These are phyloP conservation scores for Nigrospora sphaerica DNA, from an alignment of 2,329 filamentous ascomycete genomes.

Conservation along the genomic window DNA sequence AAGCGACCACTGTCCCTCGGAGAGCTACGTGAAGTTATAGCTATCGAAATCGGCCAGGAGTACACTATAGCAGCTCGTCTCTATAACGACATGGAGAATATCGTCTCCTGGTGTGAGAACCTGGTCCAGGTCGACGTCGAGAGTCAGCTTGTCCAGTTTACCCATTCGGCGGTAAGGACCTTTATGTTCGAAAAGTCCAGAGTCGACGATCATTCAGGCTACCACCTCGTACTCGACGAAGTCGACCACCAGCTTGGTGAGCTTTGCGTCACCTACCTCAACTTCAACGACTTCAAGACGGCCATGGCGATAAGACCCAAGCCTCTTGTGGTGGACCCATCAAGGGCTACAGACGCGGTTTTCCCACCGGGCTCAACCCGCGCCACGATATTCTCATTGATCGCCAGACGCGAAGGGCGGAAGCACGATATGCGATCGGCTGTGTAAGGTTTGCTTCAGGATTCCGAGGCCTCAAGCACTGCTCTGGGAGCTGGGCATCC, in stretches of 20 bases:
- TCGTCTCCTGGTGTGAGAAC: constrained; percentile 10
- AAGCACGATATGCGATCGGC: too few species aligned
- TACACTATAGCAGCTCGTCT: background rate
- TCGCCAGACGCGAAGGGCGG: too few species aligned
- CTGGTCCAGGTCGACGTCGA: constrained; percentile 12
- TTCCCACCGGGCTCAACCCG: too few species aligned
- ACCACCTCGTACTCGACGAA: too few species aligned
- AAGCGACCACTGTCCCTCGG: background rate
- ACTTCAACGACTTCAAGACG: constrained; percentile 30
- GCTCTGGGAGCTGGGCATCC: too few species aligned
- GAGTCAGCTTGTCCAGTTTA: constrained; percentile 8
- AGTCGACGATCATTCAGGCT: background rate
- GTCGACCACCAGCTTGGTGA: too few species aligned
- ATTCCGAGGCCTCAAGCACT: too few species aligned
- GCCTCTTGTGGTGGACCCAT: background rate
- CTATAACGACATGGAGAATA: background rate
- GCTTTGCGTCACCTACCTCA: constrained; percentile 31
- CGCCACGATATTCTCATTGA: too few species aligned
- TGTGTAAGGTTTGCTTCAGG: too few species aligned
- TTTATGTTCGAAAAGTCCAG: constrained; percentile 13
- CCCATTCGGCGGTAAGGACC: constrained; percentile 18
- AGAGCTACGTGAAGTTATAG: background rate
- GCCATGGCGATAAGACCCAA: constrained; percentile 23
- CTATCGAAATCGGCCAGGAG: background rate
- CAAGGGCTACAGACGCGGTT: too few species aligned